Evolutionary conservation across 768 basidiomycete species (phyloP).

Genomic region (Tricholoma sp.): DNA sequence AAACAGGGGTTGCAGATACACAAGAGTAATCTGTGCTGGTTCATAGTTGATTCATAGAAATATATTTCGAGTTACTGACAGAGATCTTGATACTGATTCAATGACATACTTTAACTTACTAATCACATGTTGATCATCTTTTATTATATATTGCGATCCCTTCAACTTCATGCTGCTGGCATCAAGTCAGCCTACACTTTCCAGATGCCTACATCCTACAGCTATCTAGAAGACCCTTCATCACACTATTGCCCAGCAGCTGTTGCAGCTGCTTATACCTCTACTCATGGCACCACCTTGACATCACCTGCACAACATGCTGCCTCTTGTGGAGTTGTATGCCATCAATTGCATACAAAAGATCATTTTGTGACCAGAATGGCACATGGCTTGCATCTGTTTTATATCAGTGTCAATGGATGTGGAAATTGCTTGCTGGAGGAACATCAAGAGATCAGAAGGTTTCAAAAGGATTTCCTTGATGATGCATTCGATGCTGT

Average conservation of each 20-base stretch:
- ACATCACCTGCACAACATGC: background rate
- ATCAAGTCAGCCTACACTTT: background rate
- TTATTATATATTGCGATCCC: background rate
- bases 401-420: background rate
- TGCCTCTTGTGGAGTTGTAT: background rate
- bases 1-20: too few species aligned
- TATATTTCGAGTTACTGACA: background rate
- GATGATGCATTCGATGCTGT: conserved; percentile 6
- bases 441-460: background rate
- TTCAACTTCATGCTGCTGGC: background rate
- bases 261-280: background rate
- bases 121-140: background rate
- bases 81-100: background rate
- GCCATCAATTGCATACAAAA: background rate
- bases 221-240: background rate
- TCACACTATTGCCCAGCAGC: background rate
- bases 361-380: background rate
- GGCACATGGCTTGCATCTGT: background rate
- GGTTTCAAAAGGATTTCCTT: background rate
- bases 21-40: too few species aligned
- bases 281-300: background rate
- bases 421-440: background rate
- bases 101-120: background rate
- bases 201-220: background rate
- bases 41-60: background rate